Conservation (phyloP, 2,329 filamentous ascomycete genomes). For the Whalleya microplaca region DNA sequence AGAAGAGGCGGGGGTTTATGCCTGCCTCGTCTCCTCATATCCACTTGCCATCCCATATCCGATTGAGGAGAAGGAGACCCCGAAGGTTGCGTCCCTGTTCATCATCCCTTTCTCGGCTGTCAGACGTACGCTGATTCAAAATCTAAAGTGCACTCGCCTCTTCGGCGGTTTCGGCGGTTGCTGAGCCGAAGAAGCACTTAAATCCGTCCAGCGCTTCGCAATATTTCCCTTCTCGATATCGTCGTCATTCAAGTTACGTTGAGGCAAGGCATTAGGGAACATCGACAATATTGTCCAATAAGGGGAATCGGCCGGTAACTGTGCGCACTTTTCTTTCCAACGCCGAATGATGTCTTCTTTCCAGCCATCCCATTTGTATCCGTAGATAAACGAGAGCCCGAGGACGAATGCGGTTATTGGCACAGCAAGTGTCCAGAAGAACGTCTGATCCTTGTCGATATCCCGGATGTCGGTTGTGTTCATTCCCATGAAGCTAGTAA, state of each 20-base stretch:
- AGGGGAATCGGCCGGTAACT: neutral
- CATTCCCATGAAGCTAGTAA: constrained; percentile 28
- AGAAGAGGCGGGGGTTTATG: too few species aligned
- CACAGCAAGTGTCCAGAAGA: constrained; percentile 21
- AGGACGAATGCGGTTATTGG: constrained; percentile 19
- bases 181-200: neutral
- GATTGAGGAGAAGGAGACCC: too few species aligned
- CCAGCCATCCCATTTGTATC: constrained; percentile 21
- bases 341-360: constrained; percentile 5
- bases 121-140: neutral
- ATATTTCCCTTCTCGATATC: neutral
- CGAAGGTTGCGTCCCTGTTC: too few species aligned
- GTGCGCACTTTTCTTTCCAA: neutral
- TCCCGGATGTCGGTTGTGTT: constrained; percentile 25
- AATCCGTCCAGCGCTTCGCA: neutral
- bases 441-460: constrained; percentile 10
- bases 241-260: neutral
- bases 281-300: neutral
- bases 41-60: too few species aligned
- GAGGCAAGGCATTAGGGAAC: neutral
- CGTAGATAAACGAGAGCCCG: constrained; percentile 21
- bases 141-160: neutral
- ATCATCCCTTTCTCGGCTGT: neutral
- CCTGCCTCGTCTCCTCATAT: too few species aligned
- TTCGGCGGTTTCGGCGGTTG: neutral